These are phyloP conservation scores for Aeschynomene evenia DNA, from an alignment of 306 rosid species.

Conservation along the genomic window DNA sequence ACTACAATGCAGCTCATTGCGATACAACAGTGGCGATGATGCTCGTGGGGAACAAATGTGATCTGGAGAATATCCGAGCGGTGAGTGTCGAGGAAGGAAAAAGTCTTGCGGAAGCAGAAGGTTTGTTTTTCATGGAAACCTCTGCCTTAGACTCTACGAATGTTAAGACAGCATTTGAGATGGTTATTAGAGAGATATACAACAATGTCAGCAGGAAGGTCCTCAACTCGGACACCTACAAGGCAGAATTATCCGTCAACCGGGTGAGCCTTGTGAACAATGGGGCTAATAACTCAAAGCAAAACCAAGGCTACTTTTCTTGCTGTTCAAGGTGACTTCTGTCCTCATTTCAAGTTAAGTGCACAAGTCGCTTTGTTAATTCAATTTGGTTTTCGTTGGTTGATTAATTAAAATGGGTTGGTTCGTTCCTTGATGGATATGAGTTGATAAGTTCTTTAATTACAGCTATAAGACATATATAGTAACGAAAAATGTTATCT, in stretches of 20 bases:
- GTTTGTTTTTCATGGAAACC: constrained; percentile 93
- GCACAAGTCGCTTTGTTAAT: constrained; percentile 28
- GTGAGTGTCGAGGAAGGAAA: constrained; percentile 89
- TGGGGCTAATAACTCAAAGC: constrained; percentile 57
- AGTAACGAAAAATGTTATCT: constrained; percentile 32
- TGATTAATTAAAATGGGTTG: constrained; percentile 27
- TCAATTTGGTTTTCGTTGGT: constrained; percentile 35
- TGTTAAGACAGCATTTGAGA: constrained; percentile 80
- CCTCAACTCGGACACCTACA: constrained; percentile 84
- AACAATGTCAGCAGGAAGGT: constrained; percentile 92
- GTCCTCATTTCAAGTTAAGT: neutral
- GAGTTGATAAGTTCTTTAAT: constrained; percentile 31
- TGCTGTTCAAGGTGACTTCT: constrained; percentile 78
- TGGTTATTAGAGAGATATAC: constrained; percentile 85
- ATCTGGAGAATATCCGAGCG: constrained; percentile 74
- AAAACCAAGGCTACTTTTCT: constrained; percentile 50
- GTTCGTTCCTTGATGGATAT: constrained; percentile 33
- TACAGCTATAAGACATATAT: constrained; percentile 40
- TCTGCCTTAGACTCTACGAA: constrained; percentile 89
- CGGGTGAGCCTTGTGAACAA: constrained; percentile 81
- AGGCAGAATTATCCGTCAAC: constrained; percentile 87
- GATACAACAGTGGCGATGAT: constrained; percentile 87
- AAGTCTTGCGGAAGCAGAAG: constrained; percentile 86
- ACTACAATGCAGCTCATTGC: constrained; percentile 75
- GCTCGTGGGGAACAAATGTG: constrained; percentile 91